Percentiles rank a stretch among this genome's conserved stretches.
Conservation (phyloP, 2,329 filamentous ascomycete genomes). For the Aspergillus carbonarius region DNA sequence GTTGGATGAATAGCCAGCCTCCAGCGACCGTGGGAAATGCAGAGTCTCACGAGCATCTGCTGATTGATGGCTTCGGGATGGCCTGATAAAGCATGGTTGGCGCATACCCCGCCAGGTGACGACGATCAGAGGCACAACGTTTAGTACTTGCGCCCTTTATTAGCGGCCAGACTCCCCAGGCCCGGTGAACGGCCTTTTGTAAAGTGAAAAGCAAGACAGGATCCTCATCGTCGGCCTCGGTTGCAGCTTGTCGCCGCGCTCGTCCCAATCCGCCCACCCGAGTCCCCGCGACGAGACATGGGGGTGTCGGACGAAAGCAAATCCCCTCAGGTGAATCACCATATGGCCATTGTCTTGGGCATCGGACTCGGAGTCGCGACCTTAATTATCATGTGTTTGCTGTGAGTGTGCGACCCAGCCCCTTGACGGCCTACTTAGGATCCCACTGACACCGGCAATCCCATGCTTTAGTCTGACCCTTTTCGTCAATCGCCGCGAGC, state of each 20-base stretch:
- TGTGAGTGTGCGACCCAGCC: conserved; percentile 24
- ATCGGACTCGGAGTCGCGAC: conserved; percentile 33
- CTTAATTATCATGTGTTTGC: conserved; percentile 32
- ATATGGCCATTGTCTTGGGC: conserved; percentile 35
- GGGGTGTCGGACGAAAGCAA: conserved; percentile 19
- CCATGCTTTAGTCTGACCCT: conserved; percentile 26
- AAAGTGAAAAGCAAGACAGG: neutral
- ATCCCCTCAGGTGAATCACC: conserved; percentile 21
- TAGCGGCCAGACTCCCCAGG: neutral
- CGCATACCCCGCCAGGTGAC: conserved; percentile 7
- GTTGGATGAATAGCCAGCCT: neutral
- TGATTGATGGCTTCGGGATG: conserved; percentile 3
- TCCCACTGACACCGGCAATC: neutral
- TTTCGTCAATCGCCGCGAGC: conserved; percentile 35
- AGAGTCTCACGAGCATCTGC: conserved; percentile 1
- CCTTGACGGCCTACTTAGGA: neutral
- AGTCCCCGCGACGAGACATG: conserved; percentile 12
- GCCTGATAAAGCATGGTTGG: conserved; percentile 7
- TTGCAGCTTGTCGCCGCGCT: neutral
- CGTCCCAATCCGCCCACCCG: neutral
- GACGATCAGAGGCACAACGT: conserved; percentile 5
- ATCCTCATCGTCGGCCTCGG: neutral
- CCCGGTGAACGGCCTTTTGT: neutral
- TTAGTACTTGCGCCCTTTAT: neutral
- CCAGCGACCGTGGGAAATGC: neutral